Base-by-base conservation (phyloP, 2,329 filamentous ascomycete genomes). In the Akanthomyces muscarius region DNA sequence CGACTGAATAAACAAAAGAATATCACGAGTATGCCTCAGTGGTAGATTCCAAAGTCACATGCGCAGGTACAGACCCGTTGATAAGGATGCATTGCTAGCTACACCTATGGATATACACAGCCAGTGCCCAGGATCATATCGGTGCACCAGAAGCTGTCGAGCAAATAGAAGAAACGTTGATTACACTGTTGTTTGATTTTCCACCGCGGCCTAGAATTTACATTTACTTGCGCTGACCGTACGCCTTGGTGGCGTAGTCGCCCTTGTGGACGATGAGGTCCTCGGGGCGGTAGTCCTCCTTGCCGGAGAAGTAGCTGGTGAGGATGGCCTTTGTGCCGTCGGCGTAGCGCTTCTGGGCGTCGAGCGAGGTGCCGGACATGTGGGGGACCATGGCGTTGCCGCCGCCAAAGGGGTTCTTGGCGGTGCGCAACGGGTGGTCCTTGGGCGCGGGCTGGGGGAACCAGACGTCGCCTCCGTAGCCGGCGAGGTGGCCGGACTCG, bases 341-440 rank as follows among this genome's bases (percentile, higher is more conserved):
- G 72, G 92, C 91, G 75, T 97, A 97, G 69, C 92, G 87, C 81
- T 91, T 89, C 85, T 99, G 95, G 64, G 95, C 95, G 75, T 99
- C 95, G 74, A 99, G 89, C n/a, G 93, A 97, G 64, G 94, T 98
- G 75, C 95, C 95, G 14, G 92, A 97, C 92, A 98, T 97, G 87
- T 98, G 95, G 63, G 95, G 92, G 65, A 97, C 93, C 91, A 95
- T 99, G 80, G 93, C 95, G 81, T 98, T 98, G 75, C 95, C 95
- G 74, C 94, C 95, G 70, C 93, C 94, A 84, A 91, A 97, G 75
- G 91, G 90, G 86, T 94, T 95, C 86, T 93, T 89, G 76, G 91
- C 94, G 76, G 89, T 90, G 76, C 95, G 92, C 73, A 99, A 90
- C 65, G 88, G 86, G 85, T 99, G 95, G 75, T 97, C 93, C 79